Conservation (phyloP, 306 rosid species). For the Ochetophila trinervis region DNA sequence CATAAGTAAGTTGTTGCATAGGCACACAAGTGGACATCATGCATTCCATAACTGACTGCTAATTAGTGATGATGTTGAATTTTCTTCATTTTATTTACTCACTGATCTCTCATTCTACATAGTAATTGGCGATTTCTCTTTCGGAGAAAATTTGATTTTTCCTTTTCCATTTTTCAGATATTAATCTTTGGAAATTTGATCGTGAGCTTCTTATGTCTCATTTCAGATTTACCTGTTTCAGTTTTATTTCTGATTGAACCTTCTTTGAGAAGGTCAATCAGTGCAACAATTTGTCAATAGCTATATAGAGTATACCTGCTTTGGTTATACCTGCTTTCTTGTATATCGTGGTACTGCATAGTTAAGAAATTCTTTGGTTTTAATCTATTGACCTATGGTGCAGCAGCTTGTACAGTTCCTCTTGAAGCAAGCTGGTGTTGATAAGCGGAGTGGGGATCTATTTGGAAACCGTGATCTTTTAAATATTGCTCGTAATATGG, state of each 20-base stretch:
- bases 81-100: too few relatives aligned
- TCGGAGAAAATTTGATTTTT: too few relatives aligned
- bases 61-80: too few relatives aligned
- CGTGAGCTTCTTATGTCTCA: too few relatives aligned
- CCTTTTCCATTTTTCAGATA: too few relatives aligned
- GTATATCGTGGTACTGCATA: slow-evolving; percentile 16
- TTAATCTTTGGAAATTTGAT: too few relatives aligned
- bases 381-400: slow-evolving; percentile 32
- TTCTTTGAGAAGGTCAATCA: too few relatives aligned
- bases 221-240: background rate
- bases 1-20: too few relatives aligned
- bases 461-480: slow-evolving; percentile 83
- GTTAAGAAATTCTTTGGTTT: slow-evolving; percentile 28
- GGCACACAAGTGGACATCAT: too few relatives aligned
- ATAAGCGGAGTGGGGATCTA: slow-evolving; percentile 86
- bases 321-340: background rate
- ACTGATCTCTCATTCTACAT: too few relatives aligned
- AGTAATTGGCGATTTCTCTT: too few relatives aligned
- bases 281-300: background rate
- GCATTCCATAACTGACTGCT: too few relatives aligned
- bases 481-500: slow-evolving; percentile 97
- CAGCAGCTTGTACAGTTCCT: slow-evolving; percentile 94
- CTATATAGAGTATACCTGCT: background rate
- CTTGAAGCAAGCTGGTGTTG: slow-evolving; percentile 96
- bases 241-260: slow-evolving; percentile 16